Evolutionary conservation across 371 early-diverging fungal genomes (phyloP).

Genomic region (Apophysomyces ossiformis): DNA sequence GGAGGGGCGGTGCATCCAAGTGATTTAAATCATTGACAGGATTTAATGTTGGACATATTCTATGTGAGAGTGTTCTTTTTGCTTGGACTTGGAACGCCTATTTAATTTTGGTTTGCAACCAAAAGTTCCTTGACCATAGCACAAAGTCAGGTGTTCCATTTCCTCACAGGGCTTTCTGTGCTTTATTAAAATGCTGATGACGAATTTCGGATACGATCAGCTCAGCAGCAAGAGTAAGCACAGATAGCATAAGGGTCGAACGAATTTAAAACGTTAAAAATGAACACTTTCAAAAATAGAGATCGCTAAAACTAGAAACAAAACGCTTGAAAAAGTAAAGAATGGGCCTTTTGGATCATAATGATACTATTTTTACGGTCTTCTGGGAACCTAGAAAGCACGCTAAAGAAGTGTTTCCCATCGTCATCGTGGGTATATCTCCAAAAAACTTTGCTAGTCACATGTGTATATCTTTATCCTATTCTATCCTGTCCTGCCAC

Average conservation of each 20-base stretch:
- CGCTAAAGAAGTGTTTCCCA: too few relatives aligned
- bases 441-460: too few relatives aligned
- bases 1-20: not conserved
- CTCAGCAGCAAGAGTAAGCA: not conserved
- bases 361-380: too few relatives aligned
- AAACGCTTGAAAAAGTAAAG: too few relatives aligned
- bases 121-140: not conserved
- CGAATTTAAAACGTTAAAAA: not conserved
- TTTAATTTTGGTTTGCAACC: too few relatives aligned
- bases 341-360: too few relatives aligned
- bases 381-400: not conserved
- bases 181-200: not conserved
- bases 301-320: too few relatives aligned
- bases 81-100: slow-evolving; percentile 1
- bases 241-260: too few relatives aligned
- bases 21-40: slow-evolving; percentile 3
- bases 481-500: too few relatives aligned
- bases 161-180: not conserved
- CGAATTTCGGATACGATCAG: not conserved
- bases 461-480: too few relatives aligned
- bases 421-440: too few relatives aligned
- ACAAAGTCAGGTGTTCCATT: not conserved
- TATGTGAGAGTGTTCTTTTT: not conserved
- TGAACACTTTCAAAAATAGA: too few relatives aligned
- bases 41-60: not conserved